Evolutionary conservation across 805 yeast genomes (phyloP).

Genomic region (Metschnikowia cerradonensis): DNA sequence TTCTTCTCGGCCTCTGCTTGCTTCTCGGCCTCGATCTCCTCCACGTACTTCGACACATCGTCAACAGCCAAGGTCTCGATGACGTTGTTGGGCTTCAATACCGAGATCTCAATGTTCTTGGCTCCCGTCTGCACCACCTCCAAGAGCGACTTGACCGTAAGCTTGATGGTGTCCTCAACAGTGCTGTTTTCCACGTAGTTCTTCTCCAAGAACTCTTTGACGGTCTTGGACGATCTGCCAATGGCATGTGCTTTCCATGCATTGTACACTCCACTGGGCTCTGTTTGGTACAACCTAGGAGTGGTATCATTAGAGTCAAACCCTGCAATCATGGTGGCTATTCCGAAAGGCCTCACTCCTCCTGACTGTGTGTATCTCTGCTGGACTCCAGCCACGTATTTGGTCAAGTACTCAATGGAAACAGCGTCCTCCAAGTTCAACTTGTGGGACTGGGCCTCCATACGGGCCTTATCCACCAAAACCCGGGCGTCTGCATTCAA

Average conservation of each 20-base stretch:
- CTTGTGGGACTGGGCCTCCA: constrained; percentile 93
- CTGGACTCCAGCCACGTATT: constrained; percentile 96
- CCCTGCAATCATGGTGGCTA: constrained; percentile 92
- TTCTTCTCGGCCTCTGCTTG: constrained; percentile 76
- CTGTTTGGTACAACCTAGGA: constrained; percentile 89
- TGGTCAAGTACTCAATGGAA: constrained; percentile 84
- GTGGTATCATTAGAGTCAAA: constrained; percentile 80
- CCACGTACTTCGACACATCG: constrained; percentile 69
- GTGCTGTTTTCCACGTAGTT: constrained; percentile 63
- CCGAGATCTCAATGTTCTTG: constrained; percentile 88
- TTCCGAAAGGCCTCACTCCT: constrained; percentile 97
- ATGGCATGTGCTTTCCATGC: constrained; percentile 98
- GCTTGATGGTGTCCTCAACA: constrained; percentile 68
- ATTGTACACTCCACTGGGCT: constrained; percentile 94
- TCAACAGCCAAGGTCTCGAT: constrained; percentile 62
- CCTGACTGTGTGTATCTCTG: constrained; percentile 97
- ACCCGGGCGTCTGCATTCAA: constrained; percentile 97
- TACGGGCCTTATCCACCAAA: constrained; percentile 89
- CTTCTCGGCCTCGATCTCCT: constrained; percentile 83
- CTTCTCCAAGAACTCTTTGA: constrained; percentile 91
- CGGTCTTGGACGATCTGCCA: constrained; percentile 92
- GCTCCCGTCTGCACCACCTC: constrained; percentile 99
- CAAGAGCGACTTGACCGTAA: constrained; percentile 80
- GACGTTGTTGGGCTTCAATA: constrained; percentile 66
- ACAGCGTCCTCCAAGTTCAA: constrained; percentile 94